Evolutionary conservation across 495 filamentous ascomycete species (phyloP), one percentile per base, ranked within the genome.

Genomic region (Penicillium cataractarum): DNA sequence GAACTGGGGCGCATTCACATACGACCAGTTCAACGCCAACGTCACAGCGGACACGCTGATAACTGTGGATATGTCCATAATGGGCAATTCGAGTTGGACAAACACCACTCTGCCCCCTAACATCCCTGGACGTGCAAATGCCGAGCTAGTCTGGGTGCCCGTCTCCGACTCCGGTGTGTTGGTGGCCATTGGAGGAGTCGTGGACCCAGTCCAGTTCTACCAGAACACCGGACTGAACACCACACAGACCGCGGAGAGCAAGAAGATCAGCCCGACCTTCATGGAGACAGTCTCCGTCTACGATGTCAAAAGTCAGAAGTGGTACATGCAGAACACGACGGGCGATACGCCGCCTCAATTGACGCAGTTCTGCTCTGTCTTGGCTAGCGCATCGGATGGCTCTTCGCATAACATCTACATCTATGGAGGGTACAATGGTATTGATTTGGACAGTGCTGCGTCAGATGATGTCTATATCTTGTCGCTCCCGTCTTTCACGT

Each of bases 401-500:
- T 87, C 84, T 6, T 87, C 84, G 15, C 84, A 85, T 69, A 88
- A 90, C 64, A 89, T 92, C 57, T 92, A 92, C 68, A 88, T 88
- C 61, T 92, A 92, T 63, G 90, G 90, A 21, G 90, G 90, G 3
- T 89, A 85, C 60, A 71, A 86, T 51, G 87, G 86, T 0, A 50
- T 85, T 17, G 48, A 78, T 12, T 32, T 64, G 1, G 55, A 64
- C 2, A 32, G 67, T 12, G 61, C 64, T 12, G 82, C 79, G 40
- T 84, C 74, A 12, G 89, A 91, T 63, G 87, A 91, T 55, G 86
- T 93, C 15, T 92, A 89, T 72, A 83, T 92, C 13, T 69, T 94
- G 27, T 91, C 90, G 0, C 70, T 93, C 17, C 91, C 91, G 0
- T 86, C 89, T 0, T 93, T 94, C 71, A 85, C 76, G n/a, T 94